Base-by-base conservation (phyloP, 176 grass and related monocot genomes). In the Avena sativa region DNA sequence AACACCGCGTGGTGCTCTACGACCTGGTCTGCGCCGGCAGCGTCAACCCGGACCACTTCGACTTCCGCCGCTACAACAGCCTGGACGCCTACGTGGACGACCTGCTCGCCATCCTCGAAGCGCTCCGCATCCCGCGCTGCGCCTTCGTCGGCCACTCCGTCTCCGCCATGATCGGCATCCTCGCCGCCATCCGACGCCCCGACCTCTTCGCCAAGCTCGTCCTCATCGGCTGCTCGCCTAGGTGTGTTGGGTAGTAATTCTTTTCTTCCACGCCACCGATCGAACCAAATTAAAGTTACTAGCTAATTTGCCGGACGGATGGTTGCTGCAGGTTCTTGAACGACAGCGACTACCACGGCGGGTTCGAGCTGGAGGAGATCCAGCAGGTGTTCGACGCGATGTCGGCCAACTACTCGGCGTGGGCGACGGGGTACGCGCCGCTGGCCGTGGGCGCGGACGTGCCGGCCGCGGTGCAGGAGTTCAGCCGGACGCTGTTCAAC, bases 401-500 rank as follows among this genome's bases (percentile, higher is more conserved):
- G 96, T 83, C 83, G 67, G 76, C 90, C 30, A 98, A 98, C 92
- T 98, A 98, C 84, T 74, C 83, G 61, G 93, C 96, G 25, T 98
- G 96, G 96, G 96, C 95, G 76, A 91, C 58, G 56, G 96, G 96
- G 23, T 98, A 94, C 79, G 96, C 96, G 57, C 96, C 96, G 49
- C 92, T 96, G 55, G 94, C 92, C 43, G 96, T 98, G 51, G 96
- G 96, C 1, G 94, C 96, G 12, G 96, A 98, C 86, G 96, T 98
- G 9, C 93, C 96, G 0, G 84, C 92, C 74, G 96, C 92, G 69
- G 96, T 98, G 82, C 92, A 93, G 48, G 96, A 98, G 87, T 96
- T 98, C 84, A 98, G 96, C 86, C 90, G 96, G n/a, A 98, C 96
- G 11, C 93, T 98, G n/a, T 98, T 98, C 96, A 98, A 98, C 83